Evolutionary conservation across 2,329 filamentous ascomycete species (phyloP), one percentile per base, ranked within the genome.

Genomic region (Zymoseptoria crescenta): DNA sequence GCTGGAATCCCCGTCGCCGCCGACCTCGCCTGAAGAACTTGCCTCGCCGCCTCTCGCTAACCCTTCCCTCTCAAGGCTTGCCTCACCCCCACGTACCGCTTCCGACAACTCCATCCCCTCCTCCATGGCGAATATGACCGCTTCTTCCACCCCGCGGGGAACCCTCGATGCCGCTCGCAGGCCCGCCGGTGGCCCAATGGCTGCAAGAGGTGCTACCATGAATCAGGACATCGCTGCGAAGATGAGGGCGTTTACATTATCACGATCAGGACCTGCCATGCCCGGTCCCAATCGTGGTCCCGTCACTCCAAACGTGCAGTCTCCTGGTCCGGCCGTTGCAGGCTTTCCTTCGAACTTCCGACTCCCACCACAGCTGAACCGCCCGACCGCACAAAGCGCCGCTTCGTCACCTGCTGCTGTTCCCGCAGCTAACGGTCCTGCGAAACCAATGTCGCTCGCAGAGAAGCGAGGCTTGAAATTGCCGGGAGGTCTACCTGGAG

Each of bases 91-190:
- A 55, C 59, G 67, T 45, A 60, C 62, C 55, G 54, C 60, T 49
- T 68, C 67, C 50, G 62, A 66, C 51, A 64, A 54, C 35, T 55
- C 56, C 24, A 57, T 64, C 19, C 57, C 64, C 54, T 76, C 85
- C 20, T 78, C 76, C 57, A 70, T 77, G 29, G 74, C 74, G 24
- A 73, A 76, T 59, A 91, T 96, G 84, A 89, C 84, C 58, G 77
- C 87, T 6, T 91, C 86, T n/a, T 96, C 91, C n/a, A 94, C 88
- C 28, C 86, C 89, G 49, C 79, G 92, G 3, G 91, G 91, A 49
- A 83, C 89, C 59, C 77, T 96, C 68, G 91, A 87, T 73, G 83
- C 84, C 54, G 85, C 84, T 48, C 78, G 85, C 64, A 78, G 83
- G 68, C 81, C 81, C 13, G 73, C 73, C 21, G 69, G 73, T 29